phyloP scores from a whole-genome alignment of 1,284 basidiomycete genomes.

The Ganoderma lingzhi region DNA sequence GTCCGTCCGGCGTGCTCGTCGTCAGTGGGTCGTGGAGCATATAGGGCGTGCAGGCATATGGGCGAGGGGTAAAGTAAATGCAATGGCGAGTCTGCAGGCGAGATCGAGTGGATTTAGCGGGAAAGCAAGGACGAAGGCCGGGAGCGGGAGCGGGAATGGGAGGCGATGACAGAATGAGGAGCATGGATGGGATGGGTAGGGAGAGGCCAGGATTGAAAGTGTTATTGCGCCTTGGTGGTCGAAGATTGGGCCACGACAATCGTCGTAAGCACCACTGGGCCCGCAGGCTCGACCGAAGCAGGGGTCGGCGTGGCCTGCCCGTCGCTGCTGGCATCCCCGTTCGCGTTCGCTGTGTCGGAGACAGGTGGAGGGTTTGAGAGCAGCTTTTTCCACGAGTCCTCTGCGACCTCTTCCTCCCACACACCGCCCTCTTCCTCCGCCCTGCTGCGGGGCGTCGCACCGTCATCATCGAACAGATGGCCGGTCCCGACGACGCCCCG shows the following conservation, averaged over 20 bases:
- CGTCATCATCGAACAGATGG: constrained; percentile 22
- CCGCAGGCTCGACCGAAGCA: background rate
- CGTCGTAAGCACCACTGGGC: background rate
- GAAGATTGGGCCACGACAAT: background rate
- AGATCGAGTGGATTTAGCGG: background rate
- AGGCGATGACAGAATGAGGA: background rate
- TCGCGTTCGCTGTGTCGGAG: background rate
- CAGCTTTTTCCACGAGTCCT: constrained; percentile 30
- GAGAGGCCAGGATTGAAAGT: background rate
- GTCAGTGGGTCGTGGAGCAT: background rate
- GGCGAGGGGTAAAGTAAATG: background rate
- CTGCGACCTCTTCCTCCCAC: constrained; percentile 33
- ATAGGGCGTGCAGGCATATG: background rate
- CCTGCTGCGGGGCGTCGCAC: background rate
- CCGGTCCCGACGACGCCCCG: constrained; percentile 10
- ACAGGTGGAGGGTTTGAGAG: constrained; percentile 15
- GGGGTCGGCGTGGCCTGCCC: background rate
- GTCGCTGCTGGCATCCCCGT: background rate
- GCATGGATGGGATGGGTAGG: too few relatives aligned
- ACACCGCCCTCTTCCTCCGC: constrained; percentile 26
- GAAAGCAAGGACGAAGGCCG: background rate
- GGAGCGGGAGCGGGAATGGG: background rate
- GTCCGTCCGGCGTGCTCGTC: constrained; percentile 2
- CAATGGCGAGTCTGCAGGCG: background rate
- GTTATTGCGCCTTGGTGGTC: background rate